Evolutionary conservation across 495 filamentous ascomycete species (phyloP), one percentile per base, ranked within the genome.

Genomic region (Penicillium simplicissimum): DNA sequence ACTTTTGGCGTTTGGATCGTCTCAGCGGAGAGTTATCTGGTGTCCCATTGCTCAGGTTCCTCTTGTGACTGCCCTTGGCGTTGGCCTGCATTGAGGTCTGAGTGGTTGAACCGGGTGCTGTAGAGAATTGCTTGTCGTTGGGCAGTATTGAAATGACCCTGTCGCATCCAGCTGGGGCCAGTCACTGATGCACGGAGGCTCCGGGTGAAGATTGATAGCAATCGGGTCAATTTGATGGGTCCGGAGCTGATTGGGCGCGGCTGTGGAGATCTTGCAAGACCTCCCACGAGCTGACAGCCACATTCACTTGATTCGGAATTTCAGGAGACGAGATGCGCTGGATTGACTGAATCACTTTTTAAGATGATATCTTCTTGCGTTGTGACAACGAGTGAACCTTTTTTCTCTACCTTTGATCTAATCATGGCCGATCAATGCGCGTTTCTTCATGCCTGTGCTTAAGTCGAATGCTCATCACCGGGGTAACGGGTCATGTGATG

Each of bases 1-100:
- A 67, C 59, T 69, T 79, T 52, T 74, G 61, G 6, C 79, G 71
- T 55, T 79, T 80, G 1, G 79, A 77, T 63, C 74, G 55, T 61
- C 78, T 66, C 34, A 67, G 42, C 35, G 77, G 70, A 19, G 73
- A 76, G 17, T 37, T 62, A 37, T 75, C 68, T 8, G 61, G 51
- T 45, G 55, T 62, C n/a, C 70, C 71, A 62, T 71, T 68, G 60
- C 69, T 70, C 33, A 70, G 62, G 28, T 66, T 68, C 43, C 69
- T 63, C 52, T 72, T 72, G 65, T 72, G 69, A 28, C 63, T 54
- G 10, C 28, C 51, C 36, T 65, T 69, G 17, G 60, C 60, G 25
- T 40, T 35, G 21, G 33, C 25, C 38, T 37, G 42, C 54, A 31
- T 40, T n/a, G 59, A 45, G 47, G 56, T 45, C 6, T 56, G 34